Evolutionary conservation across 495 filamentous ascomycete genomes (phyloP).

Genomic region (Pseudevernia furfuracea): DNA sequence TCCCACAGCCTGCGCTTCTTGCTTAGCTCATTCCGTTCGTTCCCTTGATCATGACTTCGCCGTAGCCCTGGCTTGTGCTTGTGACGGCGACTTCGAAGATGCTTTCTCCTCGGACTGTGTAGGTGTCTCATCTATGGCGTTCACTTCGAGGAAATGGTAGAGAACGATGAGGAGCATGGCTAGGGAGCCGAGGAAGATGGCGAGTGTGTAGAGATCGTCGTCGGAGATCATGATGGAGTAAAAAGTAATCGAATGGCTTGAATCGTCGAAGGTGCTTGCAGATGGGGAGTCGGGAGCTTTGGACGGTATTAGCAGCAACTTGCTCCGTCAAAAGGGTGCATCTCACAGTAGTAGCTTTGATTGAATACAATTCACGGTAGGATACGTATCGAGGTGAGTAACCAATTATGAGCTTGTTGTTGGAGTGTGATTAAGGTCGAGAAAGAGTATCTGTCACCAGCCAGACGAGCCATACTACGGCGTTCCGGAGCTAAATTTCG

Average conservation of each 20-base stretch:
- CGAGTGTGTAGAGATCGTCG: constrained; percentile 66
- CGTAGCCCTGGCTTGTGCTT: constrained; percentile 5
- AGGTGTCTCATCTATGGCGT: constrained; percentile 53
- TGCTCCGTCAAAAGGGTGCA: background rate
- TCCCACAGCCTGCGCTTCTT: background rate
- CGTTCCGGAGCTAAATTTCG: background rate
- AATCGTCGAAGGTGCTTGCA: background rate
- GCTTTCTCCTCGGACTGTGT: constrained; percentile 4
- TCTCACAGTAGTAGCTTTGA: background rate
- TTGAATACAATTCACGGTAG: background rate
- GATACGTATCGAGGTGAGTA: background rate
- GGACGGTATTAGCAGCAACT: background rate
- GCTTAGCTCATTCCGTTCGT: background rate
- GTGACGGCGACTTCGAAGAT: constrained; percentile 7
- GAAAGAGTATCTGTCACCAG: background rate
- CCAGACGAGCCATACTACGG: background rate
- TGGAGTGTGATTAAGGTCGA: background rate
- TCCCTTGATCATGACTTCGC: constrained; percentile 10
- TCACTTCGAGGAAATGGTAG: constrained; percentile 97
- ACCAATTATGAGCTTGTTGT: background rate
- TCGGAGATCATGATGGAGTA: constrained; percentile 65
- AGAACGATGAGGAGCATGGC: constrained; percentile 91
- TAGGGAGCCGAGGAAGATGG: constrained; percentile 84
- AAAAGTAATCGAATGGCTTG: background rate
- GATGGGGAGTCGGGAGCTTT: background rate